phyloP scores from a whole-genome alignment of 148 eudicot genomes.

The Heliamphora exappendiculata region DNA sequence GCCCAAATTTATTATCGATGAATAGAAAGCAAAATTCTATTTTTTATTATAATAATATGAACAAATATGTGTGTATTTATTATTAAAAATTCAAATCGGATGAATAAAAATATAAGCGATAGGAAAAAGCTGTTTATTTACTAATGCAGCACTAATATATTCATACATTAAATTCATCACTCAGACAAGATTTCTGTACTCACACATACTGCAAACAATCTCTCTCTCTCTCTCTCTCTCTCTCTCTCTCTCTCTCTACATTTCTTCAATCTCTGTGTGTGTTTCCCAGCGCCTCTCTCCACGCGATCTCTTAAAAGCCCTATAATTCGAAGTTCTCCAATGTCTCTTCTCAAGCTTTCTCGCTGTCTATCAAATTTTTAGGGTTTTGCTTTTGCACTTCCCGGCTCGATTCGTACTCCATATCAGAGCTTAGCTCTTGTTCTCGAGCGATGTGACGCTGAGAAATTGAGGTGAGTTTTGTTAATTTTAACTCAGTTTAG shows the following conservation, averaged over 20 bases:
- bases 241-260: constrained; percentile 1
- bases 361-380: neutral
- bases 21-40: no score
- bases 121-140: no score
- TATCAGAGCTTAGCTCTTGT: neutral
- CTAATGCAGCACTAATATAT: no score
- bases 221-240: constrained; percentile 1
- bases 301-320: constrained; percentile 6
- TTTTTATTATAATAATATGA: no score
- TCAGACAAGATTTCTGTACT: constrained; percentile 3
- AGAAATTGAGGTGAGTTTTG: constrained; percentile 15
- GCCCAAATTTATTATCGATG: no score
- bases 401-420: neutral
- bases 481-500: neutral
- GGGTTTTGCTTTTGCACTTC: neutral
- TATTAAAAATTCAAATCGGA: no score
- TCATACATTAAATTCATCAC: neutral
- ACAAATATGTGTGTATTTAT: no score
- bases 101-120: no score
- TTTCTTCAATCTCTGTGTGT: neutral
- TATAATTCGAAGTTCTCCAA: neutral
- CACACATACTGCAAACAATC: neutral
- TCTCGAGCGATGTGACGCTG: neutral
- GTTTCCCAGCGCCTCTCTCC: neutral
- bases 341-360: neutral